These are phyloP conservation scores for Centaurea solstitialis DNA, from an alignment of 129 eudicot species.

Conservation along the genomic window DNA sequence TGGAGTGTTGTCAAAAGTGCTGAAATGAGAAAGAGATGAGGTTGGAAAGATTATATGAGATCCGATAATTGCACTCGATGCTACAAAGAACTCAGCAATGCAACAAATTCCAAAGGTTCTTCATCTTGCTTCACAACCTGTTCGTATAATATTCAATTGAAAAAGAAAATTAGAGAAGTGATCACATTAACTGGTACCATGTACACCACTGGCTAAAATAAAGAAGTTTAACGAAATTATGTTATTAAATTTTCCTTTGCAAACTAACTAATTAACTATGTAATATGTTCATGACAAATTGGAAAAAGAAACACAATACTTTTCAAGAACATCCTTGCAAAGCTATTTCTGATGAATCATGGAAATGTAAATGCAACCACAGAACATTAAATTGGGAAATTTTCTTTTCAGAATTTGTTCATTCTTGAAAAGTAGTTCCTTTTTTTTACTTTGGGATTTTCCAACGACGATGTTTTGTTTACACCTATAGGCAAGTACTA, in stretches of 20 bases:
- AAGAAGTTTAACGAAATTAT: background rate
- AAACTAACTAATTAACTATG: background rate
- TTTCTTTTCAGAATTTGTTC: slow-evolving; percentile 12
- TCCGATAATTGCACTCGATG: slow-evolving; percentile 1
- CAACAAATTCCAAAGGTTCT: slow-evolving; percentile 61
- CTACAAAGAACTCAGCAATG: slow-evolving; percentile 49
- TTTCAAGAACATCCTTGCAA: background rate
- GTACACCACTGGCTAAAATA: background rate
- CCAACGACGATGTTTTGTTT: background rate
- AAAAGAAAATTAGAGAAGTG: background rate
- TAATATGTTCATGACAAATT: background rate
- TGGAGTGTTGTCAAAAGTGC: slow-evolving; percentile 18
- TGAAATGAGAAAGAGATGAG: slow-evolving; percentile 18
- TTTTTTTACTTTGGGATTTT: background rate
- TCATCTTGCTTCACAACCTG: slow-evolving; percentile 72
- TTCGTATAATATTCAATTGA: slow-evolving; percentile 4
- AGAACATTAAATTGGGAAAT: background rate
- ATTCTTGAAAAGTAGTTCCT: background rate
- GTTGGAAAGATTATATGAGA: slow-evolving; percentile 7
- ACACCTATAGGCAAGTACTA: slow-evolving; percentile 5
- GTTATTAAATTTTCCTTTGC: slow-evolving; percentile 2
- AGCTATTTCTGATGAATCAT: background rate
- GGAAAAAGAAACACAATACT: background rate
- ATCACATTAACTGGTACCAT: background rate
- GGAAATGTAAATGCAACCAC: background rate